Conservation (phyloP, 768 basidiomycete genomes). For the Psilocybe tampanensis region DNA sequence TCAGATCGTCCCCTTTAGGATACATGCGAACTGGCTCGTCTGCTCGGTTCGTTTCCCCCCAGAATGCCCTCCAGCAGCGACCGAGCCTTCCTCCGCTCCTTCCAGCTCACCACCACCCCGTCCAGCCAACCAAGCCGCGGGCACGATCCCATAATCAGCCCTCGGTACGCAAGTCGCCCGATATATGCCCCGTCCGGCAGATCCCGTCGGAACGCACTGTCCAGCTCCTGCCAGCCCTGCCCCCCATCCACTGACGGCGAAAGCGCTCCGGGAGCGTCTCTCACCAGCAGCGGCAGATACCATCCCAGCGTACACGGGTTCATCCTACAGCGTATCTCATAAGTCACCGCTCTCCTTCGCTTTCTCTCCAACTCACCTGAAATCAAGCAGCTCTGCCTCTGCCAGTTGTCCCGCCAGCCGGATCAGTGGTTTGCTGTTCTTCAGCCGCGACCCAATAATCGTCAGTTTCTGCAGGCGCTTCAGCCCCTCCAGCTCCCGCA, state of each 20-base stretch:
- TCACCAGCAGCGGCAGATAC: conserved; percentile 88
- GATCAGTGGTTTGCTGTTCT: conserved; percentile 74
- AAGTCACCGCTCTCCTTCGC: conserved; percentile 6
- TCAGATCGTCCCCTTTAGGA: conserved; percentile 24
- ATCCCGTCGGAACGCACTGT: conserved; percentile 84
- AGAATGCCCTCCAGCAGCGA: conserved; percentile 62
- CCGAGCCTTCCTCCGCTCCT: conserved; percentile 85
- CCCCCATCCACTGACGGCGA: conserved; percentile 62
- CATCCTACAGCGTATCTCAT: conserved; percentile 59
- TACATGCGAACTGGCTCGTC: conserved; percentile 26
- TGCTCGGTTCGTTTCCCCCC: conserved; percentile 22
- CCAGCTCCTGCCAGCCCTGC: conserved; percentile 72
- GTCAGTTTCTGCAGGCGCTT: conserved; percentile 79
- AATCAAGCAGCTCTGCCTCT: conserved; percentile 88
- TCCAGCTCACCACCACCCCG: conserved; percentile 79
- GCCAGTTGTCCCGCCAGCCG: conserved; percentile 69
- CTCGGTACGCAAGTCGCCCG: conserved; percentile 87
- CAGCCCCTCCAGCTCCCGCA: conserved; percentile 68
- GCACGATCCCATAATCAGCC: conserved; percentile 82
- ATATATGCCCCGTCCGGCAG: conserved; percentile 89
- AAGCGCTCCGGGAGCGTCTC: conserved; percentile 65
- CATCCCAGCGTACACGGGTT: conserved; percentile 96
- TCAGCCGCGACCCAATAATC: conserved; percentile 82
- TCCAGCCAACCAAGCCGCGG: conserved; percentile 72
- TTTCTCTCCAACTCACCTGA: conserved; percentile 53